Base-by-base conservation (phyloP, 345 rosid genomes). In the Citrus inodora region DNA sequence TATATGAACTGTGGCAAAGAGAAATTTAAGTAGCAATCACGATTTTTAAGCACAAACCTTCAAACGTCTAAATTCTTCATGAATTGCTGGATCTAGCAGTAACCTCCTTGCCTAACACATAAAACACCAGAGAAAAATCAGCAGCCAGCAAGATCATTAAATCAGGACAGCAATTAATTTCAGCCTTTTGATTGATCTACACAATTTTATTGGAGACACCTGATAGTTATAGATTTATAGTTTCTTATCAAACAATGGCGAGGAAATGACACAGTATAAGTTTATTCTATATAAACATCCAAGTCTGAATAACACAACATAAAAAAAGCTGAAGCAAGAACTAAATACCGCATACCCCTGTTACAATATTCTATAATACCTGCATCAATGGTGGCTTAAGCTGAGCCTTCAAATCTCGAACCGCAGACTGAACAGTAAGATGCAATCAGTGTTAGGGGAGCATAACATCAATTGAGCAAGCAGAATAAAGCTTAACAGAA, bases 301-400 rank as follows among this genome's bases (percentile, higher is more conserved):
- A n/a, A 40, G 33, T 24, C 7, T 69, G 22, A 40, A 13, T 69
- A 30, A 13, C 72, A 69, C 11, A 25, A 69, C 14, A 38, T 38
- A 40, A 24, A 30, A 24, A 5, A 25, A 6, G 22, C 3, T 5
- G 7, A 14, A 22, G 8, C 55, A 68, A 11, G 1, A 56, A 38
- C 16, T 6, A 35, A 62, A 38, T 74, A 59, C 7, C 25, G 35
- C 67, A 79, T 22, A 33, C 7, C 59, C 40, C 74, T 2, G 38
- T 13, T 42, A 67, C 25, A 37, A 63, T 9, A 38, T 30, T 51
- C 25, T 58, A 70, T 42, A 51, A 71, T 89, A 96, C 99, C 99
- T 94, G 99, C 92, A 96, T 94, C 75, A 97, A 92, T 46, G 98
- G 94, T 10, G 99, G 99, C 90, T 92, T 96, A 76, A 96, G 95